phyloP scores from a whole-genome alignment of 768 basidiomycete species.

The Phallus indusiatus region DNA sequence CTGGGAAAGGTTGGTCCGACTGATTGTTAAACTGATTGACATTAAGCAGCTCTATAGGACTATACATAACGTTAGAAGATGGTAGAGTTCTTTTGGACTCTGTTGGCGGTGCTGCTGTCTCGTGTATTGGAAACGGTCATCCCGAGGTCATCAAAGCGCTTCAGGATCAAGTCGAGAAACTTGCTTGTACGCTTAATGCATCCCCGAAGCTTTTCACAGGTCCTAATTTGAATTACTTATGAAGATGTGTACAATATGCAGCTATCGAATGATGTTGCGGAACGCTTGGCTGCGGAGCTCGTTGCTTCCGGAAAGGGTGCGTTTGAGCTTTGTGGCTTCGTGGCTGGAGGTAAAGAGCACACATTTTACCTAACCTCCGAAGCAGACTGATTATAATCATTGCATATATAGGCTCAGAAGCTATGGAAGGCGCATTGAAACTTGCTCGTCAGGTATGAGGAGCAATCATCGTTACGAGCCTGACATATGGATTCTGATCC shows the following conservation, averaged over 20 bases:
- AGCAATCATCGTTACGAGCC: constrained; percentile 6
- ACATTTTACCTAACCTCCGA: not conserved
- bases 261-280: constrained; percentile 70
- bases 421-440: constrained; percentile 83
- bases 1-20: constrained; percentile 20
- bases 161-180: constrained; percentile 69
- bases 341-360: constrained; percentile 53
- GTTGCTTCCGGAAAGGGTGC: constrained; percentile 62
- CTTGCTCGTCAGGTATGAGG: constrained; percentile 57
- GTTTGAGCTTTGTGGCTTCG: constrained; percentile 62
- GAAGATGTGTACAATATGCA: constrained; percentile 85
- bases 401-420: constrained; percentile 59
- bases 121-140: constrained; percentile 67
- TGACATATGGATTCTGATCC: not conserved
- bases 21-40: not conserved
- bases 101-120: constrained; percentile 79
- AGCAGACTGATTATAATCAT: constrained; percentile 1
- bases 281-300: constrained; percentile 61
- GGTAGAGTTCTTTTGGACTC: constrained; percentile 66
- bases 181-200: constrained; percentile 49
- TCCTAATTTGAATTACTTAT: not conserved
- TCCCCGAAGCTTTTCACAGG: not conserved
- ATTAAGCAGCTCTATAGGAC: constrained; percentile 35
- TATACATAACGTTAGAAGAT: constrained; percentile 63
- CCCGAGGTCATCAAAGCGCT: constrained; percentile 64